Base-by-base conservation (phyloP, 2,329 filamentous ascomycete species). In the Ceratocystis ficicola region DNA sequence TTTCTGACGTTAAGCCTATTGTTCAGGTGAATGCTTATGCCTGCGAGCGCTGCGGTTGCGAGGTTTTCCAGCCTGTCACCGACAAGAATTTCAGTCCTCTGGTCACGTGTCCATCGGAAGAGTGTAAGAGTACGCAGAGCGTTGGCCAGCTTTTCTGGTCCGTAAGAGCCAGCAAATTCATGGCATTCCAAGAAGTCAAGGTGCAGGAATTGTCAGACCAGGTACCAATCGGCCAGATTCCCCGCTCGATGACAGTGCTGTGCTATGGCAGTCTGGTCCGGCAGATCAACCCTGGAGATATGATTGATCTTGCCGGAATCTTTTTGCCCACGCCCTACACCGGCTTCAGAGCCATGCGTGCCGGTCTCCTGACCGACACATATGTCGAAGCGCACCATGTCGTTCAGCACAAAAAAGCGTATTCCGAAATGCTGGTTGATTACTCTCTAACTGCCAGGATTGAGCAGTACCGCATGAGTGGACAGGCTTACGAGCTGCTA, bases 201-300 rank as follows among this genome's bases (percentile, higher is more conserved):
- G 91, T 99, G 66, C 94, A 99, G 76, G 94, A 99, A 74, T 90
- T 97, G 85, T 91, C 94, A n/a, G 94, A 99, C 74, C 94, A 99
- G 75, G 94, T 99, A 0, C 94, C 94, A 6, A 95, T 99, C 69
- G 94, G 94, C 63, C 94, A 99, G 74, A 99, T 99, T 71, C 94
- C 94, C 41, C 85, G 94, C 67, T 90, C 90, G 66, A 78, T 99
- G 69, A 97, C 93, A 0, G 79, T 99, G 25, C 84, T 95, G 72
- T 96, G 91, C 75, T 88, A 95, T 73, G 94, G 94, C 68, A 89
- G 85, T 68, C 81, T 95, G 12, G 90, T 93, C 36, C 83, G 94
- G 67, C 86, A 90, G 71, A 84, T 97, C 72, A 97, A 90, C 73
- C 94, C 94, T 1, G 94, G 94, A 69, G 94, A 99, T 75, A 86